These are phyloP conservation scores for Apiospora sp. DNA, from an alignment of 2,329 filamentous ascomycete genomes.

Conservation along the genomic window DNA sequence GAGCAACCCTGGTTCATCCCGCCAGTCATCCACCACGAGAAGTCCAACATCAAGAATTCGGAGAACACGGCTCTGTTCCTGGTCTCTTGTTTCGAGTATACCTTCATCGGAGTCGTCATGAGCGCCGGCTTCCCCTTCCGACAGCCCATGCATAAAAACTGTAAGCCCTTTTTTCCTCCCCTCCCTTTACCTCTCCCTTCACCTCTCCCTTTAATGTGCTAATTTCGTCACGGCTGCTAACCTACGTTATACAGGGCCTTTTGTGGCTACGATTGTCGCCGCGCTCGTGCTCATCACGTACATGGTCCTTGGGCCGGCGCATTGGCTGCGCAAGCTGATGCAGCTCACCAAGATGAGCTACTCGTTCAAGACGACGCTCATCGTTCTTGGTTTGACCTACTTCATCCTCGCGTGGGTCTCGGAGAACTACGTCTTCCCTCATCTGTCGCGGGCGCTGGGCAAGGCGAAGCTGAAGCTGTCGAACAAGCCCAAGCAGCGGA, in stretches of 20 bases:
- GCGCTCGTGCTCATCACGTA: constrained; percentile 75
- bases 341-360: constrained; percentile 80
- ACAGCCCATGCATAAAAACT: constrained; percentile 79
- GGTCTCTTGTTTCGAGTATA: constrained; percentile 93
- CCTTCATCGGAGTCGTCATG: constrained; percentile 85
- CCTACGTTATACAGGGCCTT: constrained; percentile 69
- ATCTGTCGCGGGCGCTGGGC: constrained; percentile 73
- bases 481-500: constrained; percentile 76
- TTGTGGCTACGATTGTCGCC: constrained; percentile 77
- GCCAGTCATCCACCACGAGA: constrained; percentile 77
- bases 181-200: neutral
- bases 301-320: constrained; percentile 80
- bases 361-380: constrained; percentile 76
- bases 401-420: constrained; percentile 74
- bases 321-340: constrained; percentile 78
- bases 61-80: constrained; percentile 94
- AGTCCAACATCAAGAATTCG: constrained; percentile 88
- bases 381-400: constrained; percentile 74
- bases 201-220: neutral
- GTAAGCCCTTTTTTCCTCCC: constrained; percentile 60
- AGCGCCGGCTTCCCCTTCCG: constrained; percentile 93
- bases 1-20: constrained; percentile 87
- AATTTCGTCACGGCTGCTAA: constrained; percentile 7
- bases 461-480: constrained; percentile 64
- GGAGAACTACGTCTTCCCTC: constrained; percentile 76